Evolutionary conservation across 1,284 basidiomycete genomes (phyloP), one percentile per base, ranked within the genome.

Genomic region (Irpex rosettiformis): DNA sequence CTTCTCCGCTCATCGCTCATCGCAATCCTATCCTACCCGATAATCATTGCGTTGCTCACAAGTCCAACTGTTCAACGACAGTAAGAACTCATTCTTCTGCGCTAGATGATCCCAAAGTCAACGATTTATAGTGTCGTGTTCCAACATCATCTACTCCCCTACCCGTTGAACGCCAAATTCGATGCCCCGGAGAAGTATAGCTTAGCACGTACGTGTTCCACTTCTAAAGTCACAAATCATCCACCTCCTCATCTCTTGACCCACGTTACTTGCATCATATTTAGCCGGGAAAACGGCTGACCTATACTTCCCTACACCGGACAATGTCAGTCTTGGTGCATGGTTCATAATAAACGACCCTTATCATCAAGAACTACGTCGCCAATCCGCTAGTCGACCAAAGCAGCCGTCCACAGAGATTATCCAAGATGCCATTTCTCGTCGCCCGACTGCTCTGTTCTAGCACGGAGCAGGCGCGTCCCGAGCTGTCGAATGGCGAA

Each of bases 401-500:
- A 1, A 65, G 2, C 61, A 67, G 4, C 78, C 66, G 57, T 79
- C 64, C 42, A 66, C 64, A 53, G 72, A 71, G n/a, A 55, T 62
- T 30, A 64, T 81, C 16, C 61, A 67, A 5, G 58, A 66, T 27
- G 88, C 93, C 1, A 72, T 95, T 16, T 72, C 74, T 10, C 64
- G 73, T 0, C 75, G 81, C n/a, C 92, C 92, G 0, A 94, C 90
- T 0, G 77, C 96, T 27, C 77, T 97, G 24, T 96, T 93, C 73
- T 81, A 96, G 57, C 96, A 98, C 65, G 96, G 96, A 8, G 97
- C 97, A 65, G 91, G 86, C 1, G 91, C 80, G 3, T 92, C 89
- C 0, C 85, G 94, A 13, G 89, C 90, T 0, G 78, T 84, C 4
- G 66, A 74, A 0, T 81, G 79, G 54, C 88, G 93, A 6, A 75